Evolutionary conservation across 129 eudicot species (phyloP).

Genomic region (Calendula officinalis): DNA sequence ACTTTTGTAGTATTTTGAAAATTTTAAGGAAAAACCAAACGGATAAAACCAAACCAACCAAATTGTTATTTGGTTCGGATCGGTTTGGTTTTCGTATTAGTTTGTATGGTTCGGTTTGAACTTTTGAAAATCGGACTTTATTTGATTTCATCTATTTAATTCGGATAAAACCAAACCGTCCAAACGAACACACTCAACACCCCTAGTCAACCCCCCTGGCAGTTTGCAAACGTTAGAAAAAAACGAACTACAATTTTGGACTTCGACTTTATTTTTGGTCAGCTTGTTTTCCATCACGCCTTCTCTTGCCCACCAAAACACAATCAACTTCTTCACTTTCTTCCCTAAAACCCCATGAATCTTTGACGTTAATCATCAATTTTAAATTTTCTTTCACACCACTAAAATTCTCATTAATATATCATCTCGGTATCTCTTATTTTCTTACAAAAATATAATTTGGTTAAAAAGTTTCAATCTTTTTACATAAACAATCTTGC

Average conservation of each 20-base stretch:
- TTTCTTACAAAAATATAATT: neutral
- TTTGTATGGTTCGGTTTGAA: no score
- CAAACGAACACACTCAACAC: no score
- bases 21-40: no score
- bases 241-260: slow-evolving; percentile 11
- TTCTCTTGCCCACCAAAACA: slow-evolving; percentile 5
- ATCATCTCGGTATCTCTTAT: slow-evolving; percentile 20
- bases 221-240: no score
- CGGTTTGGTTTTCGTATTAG: no score
- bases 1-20: no score
- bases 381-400: slow-evolving; percentile 39
- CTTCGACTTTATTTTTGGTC: slow-evolving; percentile 36
- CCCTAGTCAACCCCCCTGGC: no score
- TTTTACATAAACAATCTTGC: neutral
- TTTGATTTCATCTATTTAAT: no score
- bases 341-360: slow-evolving; percentile 13
- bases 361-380: slow-evolving; percentile 23
- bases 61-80: no score
- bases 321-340: slow-evolving; percentile 20
- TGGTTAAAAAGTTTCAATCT: slow-evolving; percentile 4
- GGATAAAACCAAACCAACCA: no score
- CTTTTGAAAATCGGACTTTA: no score
- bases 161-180: no score
- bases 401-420: slow-evolving; percentile 19
- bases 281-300: neutral